These are phyloP conservation scores for Spathaspora sp. DNA, from an alignment of 805 yeast genomes.

Conservation along the genomic window DNA sequence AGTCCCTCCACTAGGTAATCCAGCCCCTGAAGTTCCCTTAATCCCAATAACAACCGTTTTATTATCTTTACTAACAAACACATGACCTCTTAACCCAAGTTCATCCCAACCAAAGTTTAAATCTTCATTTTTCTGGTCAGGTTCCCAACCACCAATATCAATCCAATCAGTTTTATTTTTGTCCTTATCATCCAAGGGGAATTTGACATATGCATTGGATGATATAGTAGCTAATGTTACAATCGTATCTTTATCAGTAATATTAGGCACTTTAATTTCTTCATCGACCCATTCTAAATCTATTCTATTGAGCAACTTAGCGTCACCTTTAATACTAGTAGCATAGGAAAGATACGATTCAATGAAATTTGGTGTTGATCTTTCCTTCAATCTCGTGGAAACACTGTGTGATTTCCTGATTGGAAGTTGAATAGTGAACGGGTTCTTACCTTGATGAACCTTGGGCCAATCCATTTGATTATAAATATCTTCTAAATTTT, in stretches of 20 bases:
- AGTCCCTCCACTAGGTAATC: constrained; percentile 46
- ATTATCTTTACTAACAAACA: constrained; percentile 60
- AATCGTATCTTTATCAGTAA: constrained; percentile 70
- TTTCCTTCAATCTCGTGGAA: constrained; percentile 27
- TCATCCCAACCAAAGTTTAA: constrained; percentile 81
- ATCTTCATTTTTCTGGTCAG: constrained; percentile 54
- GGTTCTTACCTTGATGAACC: constrained; percentile 27
- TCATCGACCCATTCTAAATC: constrained; percentile 62
- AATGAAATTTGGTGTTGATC: constrained; percentile 55
- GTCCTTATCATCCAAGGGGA: constrained; percentile 54
- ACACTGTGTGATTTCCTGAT: constrained; percentile 15
- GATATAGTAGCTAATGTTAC: constrained; percentile 79
- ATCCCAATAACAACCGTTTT: constrained; percentile 71
- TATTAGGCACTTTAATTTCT: constrained; percentile 61
- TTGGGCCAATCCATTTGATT: constrained; percentile 34
- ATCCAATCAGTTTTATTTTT: constrained; percentile 74
- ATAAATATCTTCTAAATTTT: constrained; percentile 16
- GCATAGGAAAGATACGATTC: constrained; percentile 66
- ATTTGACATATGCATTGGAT: constrained; percentile 82
- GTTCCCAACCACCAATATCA: constrained; percentile 57
- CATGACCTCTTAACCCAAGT: constrained; percentile 86
- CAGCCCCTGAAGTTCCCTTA: constrained; percentile 90
- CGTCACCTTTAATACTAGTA: constrained; percentile 36
- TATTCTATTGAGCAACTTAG: constrained; percentile 31
- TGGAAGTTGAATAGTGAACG: constrained; percentile 36